These are phyloP conservation scores for Cyberlindnera veronae DNA, from an alignment of 805 yeast species.

Conservation along the genomic window DNA sequence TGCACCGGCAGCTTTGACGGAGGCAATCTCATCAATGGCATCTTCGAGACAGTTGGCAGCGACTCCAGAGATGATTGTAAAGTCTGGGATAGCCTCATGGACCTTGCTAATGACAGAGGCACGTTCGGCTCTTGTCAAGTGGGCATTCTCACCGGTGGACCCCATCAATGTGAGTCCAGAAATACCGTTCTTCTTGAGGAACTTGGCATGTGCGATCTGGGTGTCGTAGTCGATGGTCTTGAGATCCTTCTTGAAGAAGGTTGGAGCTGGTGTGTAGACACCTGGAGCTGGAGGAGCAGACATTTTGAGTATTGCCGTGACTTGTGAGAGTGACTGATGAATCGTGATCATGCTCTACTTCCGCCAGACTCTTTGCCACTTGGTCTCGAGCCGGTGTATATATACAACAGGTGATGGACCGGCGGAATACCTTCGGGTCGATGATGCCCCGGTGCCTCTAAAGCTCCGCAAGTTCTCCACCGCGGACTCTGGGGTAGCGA, in stretches of 20 bases:
- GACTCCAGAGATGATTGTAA: conserved; percentile 46
- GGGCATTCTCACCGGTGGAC: conserved; percentile 55
- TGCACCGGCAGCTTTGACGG: conserved; percentile 38
- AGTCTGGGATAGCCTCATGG: conserved; percentile 36
- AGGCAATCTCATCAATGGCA: conserved; percentile 38
- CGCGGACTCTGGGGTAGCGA: too few species aligned
- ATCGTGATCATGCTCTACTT: too few species aligned
- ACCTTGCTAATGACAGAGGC: conserved; percentile 31
- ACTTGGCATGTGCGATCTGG: conserved; percentile 43
- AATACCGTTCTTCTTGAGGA: conserved; percentile 41
- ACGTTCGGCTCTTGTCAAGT: conserved; percentile 45
- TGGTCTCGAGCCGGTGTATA: too few species aligned
- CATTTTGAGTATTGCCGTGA: conserved; percentile 5
- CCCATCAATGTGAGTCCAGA: conserved; percentile 48
- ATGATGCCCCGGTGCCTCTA: too few species aligned
- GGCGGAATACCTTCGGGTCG: too few species aligned
- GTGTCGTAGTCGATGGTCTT: conserved; percentile 41
- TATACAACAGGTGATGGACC: too few species aligned
- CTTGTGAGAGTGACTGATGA: neutral
- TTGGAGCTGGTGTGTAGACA: conserved; percentile 51
- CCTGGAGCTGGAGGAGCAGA: conserved; percentile 34
- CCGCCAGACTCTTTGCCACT: too few species aligned
- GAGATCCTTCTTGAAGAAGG: conserved; percentile 44
- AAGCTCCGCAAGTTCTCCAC: too few species aligned
- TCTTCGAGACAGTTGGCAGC: conserved; percentile 45